Evolutionary conservation across 306 rosid species (phyloP), one percentile per base, ranked within the genome.

Genomic region (Dalbergia cochinchinensis): DNA sequence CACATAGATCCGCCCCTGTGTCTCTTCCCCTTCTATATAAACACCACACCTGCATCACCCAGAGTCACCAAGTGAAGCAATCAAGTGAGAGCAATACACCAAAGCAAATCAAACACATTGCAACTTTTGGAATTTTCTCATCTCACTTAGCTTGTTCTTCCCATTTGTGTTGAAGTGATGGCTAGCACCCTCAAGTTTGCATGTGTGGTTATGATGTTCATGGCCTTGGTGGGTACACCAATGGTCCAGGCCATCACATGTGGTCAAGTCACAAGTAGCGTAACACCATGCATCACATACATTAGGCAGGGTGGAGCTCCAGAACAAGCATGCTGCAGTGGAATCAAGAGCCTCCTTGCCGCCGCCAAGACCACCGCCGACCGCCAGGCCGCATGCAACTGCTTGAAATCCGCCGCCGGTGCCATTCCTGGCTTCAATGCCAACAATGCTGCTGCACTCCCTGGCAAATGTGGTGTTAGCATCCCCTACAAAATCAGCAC

Each of bases 201-300:
- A 11, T 79, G 78, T 12, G 45, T 86, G 67, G 78, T 71, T 47
- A 33, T 69, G 0, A 1, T 78, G 41, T 86, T 80, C 76, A 73
- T 65, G 78, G 71, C 61, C 1, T 15, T 83, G 39, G 11, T 58
- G 62, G 39, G 20, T 11, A 71, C 83, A 44, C 84, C 87, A 8
- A 42, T 78, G 12, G 88, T 87, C 0, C 68, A 78, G 4, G 78
- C 85, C 33, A 13, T 86, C 26, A n/a, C 87, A 0, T 92, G 97
- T 58, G 86, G 85, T 0, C 47, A 67, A 6, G 97, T 92, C 31
- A 26, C 31, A 26, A 26, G 31, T 26, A 1, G 31, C 31, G 31
- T 26, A 26, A 3, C 2, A 0, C 71, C 86, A 0, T 91, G 96
- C 74, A 0, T 89, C 0, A 0, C 0, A 1, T 89, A 83, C 69